Percentiles rank a stretch among this genome's conserved stretches.
Evolutionary conservation across 1,139 yeast genomes (phyloP).

Genomic region (Candida freyschussii): DNA sequence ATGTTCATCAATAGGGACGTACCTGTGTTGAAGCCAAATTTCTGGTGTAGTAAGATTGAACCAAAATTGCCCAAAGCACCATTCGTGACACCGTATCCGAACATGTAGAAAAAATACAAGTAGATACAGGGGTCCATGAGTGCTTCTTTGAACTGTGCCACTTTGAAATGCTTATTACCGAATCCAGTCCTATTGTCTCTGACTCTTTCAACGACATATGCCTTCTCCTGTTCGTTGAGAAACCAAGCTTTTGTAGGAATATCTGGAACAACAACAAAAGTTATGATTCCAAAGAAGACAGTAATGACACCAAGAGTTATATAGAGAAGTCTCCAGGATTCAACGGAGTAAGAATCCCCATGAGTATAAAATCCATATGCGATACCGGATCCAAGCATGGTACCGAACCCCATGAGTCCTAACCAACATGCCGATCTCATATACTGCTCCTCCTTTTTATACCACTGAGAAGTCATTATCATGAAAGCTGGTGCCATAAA

Average conservation of each 20-base stretch:
- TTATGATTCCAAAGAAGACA: conserved; percentile 38
- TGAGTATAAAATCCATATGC: conserved; percentile 43
- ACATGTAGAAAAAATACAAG: conserved; percentile 36
- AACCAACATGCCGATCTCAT: conserved; percentile 42
- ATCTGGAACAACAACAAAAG: conserved; percentile 47
- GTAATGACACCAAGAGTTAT: conserved; percentile 46
- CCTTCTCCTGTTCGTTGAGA: conserved; percentile 45
- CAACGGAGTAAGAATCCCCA: conserved; percentile 32
- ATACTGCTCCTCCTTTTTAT: conserved; percentile 47
- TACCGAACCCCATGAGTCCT: conserved; percentile 48
- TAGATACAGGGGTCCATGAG: conserved; percentile 41
- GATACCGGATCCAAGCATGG: conserved; percentile 35
- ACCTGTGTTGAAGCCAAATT: conserved; percentile 32
- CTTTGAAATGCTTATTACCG: conserved; percentile 52
- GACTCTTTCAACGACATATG: conserved; percentile 47
- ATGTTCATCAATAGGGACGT: conserved; percentile 35
- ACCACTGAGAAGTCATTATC: conserved; percentile 51
- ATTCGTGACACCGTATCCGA: conserved; percentile 44
- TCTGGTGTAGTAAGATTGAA: conserved; percentile 35
- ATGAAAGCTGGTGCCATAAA: conserved; percentile 49
- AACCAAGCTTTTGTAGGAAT: conserved; percentile 46
- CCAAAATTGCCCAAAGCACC: conserved; percentile 48
- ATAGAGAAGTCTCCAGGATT: conserved; percentile 45
- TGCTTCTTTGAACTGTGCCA: conserved; percentile 42
- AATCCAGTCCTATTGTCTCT: conserved; percentile 48